Conservation (phyloP, 2,329 filamentous ascomycete genomes). For the Colletotrichum paranaense region DNA sequence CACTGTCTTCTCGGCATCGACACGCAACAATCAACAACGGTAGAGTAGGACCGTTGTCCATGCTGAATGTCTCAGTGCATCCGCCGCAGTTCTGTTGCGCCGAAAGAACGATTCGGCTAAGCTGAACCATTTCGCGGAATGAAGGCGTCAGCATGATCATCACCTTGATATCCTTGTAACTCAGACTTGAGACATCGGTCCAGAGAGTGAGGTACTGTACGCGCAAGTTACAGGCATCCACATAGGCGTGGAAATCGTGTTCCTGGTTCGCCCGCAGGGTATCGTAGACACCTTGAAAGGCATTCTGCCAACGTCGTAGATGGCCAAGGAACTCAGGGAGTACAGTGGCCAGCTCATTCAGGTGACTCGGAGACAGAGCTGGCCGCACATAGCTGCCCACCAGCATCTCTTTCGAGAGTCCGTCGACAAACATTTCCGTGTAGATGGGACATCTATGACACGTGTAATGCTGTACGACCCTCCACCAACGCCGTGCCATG, state of each 20-base stretch:
- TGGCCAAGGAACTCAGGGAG: constrained; percentile 50
- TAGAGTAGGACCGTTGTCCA: constrained; percentile 60
- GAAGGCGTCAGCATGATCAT: constrained; percentile 52
- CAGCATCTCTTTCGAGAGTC: constrained; percentile 43
- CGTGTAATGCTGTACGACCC: constrained; percentile 49
- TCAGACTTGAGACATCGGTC: constrained; percentile 50
- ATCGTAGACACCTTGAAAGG: constrained; percentile 51
- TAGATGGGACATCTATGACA: constrained; percentile 50
- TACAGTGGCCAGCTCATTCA: constrained; percentile 44
- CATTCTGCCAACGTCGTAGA: constrained; percentile 52
- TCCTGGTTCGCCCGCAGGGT: constrained; percentile 38
- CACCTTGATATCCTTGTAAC: constrained; percentile 48
- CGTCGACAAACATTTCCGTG: constrained; percentile 35
- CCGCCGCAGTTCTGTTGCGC: constrained; percentile 31
- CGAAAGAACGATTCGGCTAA: constrained; percentile 49
- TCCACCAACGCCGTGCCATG: constrained; percentile 51
- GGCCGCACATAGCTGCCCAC: constrained; percentile 42
- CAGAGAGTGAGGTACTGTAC: constrained; percentile 55
- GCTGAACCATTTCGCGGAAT: constrained; percentile 53
- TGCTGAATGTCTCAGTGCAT: constrained; percentile 50
- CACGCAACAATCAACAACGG: constrained; percentile 54
- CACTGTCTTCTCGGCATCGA: constrained; percentile 50
- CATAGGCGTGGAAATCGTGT: constrained; percentile 41
- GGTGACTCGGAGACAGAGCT: constrained; percentile 44
- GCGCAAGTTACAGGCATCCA: constrained; percentile 52